A percentile compares a stretch with the other conserved stretches of the same genome.
These are phyloP conservation scores for Dacryopinax spathularia DNA, from an alignment of 768 basidiomycete genomes.

Conservation along the genomic window DNA sequence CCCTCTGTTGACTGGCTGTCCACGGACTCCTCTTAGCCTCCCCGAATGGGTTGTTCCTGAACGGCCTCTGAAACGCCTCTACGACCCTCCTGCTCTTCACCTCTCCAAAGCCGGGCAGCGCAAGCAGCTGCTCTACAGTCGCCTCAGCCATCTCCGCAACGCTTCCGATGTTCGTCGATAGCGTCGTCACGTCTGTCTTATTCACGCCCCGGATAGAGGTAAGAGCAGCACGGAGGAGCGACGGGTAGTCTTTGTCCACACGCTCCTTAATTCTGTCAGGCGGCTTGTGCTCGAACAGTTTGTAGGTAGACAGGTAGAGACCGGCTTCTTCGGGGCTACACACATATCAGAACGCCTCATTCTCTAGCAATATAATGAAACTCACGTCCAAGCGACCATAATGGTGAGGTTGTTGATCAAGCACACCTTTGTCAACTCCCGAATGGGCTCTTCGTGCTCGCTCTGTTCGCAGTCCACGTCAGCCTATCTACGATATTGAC, in stretches of 20 bases:
- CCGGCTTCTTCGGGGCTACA: conserved; percentile 78
- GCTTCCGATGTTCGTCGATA: conserved; percentile 82
- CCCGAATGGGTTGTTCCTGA: conserved; percentile 43
- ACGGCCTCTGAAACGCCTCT: conserved; percentile 82
- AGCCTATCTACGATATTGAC: not conserved
- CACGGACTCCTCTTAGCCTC: conserved; percentile 20
- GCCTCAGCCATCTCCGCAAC: conserved; percentile 69
- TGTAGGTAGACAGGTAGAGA: conserved; percentile 78
- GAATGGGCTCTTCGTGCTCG: conserved; percentile 81
- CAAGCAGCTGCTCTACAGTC: conserved; percentile 56
- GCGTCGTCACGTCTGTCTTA: conserved; percentile 91
- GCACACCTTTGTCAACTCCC: conserved; percentile 86
- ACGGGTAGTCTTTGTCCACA: conserved; percentile 73
- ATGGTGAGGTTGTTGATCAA: conserved; percentile 87
- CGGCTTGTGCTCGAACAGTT: conserved; percentile 85
- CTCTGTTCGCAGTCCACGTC: conserved; percentile 39
- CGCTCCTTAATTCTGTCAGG: conserved; percentile 92
- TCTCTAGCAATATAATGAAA: not conserved
- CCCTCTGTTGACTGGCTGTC: not conserved
- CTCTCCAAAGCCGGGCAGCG: conserved; percentile 84
- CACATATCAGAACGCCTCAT: not conserved
- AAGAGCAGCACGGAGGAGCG: conserved; percentile 64
- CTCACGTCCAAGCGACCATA: conserved; percentile 82
- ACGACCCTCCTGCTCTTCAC: conserved; percentile 84
- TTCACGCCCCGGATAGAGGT: conserved; percentile 89